Evolutionary conservation across 2,329 filamentous ascomycete genomes (phyloP), one percentile per base, ranked within the genome.

Genomic region (Pestalotiopsis sp.): DNA sequence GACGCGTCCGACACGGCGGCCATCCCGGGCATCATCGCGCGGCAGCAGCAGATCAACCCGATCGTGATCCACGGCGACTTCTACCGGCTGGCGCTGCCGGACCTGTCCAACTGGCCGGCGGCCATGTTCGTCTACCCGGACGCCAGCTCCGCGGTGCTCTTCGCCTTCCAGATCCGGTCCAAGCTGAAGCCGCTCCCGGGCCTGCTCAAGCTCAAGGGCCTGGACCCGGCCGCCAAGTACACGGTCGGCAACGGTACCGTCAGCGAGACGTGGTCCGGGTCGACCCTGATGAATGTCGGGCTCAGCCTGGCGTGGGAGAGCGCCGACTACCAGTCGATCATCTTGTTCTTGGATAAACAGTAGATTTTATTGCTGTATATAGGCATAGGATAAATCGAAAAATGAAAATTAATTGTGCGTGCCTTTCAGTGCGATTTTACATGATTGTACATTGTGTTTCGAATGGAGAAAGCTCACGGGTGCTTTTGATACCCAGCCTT

Each of bases 221-320:
- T 92, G 66, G 88, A 91, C 68, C 72, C 84, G 0, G 69, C 74
- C 5, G 87, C 88, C 0, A 82, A 76, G 64, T 92, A 91, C 72
- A 84, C 78, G 17, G 78, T 88, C 20, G 81, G 85, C 57, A 87
- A 85, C 38, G 73, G 74, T 2, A 74, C 70, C 0, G 74, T 71
- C 66, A 84, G 86, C 38, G 80, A 77, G 31, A 85, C 83, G 6
- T 86, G 86, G 70, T 87, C 85, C 0, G 90, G 89, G 0, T 83
- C 84, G 11, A 90, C 87, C 7, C 80, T 91, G 73, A 90, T 91
- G 87, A 91, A 89, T 70, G 81, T 82, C 1, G 90, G 89, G 0
- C 73, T 92, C 49, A 73, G 79, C 0, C 31, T 67, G 23, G 9
- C 12, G 38, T 67, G 57, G 57, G 20, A 23, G 14, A 31, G 12